A percentile compares a stretch with the other conserved stretches of the same genome.
Evolutionary conservation across 176 grass and related monocot species (phyloP).

Genomic region (Musa itinerans): DNA sequence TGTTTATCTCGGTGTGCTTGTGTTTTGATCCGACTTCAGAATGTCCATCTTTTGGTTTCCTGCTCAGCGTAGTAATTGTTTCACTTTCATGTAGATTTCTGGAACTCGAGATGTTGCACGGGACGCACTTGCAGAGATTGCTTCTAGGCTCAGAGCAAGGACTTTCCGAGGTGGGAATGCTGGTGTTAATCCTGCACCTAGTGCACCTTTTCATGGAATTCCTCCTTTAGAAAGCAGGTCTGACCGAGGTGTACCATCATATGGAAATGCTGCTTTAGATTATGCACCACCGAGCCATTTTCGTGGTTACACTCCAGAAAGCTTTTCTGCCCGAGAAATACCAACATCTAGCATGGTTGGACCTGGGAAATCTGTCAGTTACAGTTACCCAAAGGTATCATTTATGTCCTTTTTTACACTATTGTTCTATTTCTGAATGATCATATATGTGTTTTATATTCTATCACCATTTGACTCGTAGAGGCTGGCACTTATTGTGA

Average conservation of each 20-base stretch:
- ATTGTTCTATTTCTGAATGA: conserved; percentile 24
- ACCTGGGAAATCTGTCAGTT: conserved; percentile 48
- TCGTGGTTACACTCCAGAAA: conserved; percentile 28
- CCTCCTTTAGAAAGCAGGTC: conserved; percentile 29
- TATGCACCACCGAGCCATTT: conserved; percentile 28
- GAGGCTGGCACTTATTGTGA: not conserved
- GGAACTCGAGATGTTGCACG: conserved; percentile 44
- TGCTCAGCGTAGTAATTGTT: conserved; percentile 31
- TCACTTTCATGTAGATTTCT: conserved; percentile 41
- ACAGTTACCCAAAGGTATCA: conserved; percentile 54
- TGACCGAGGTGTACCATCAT: conserved; percentile 26
- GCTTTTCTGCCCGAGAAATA: conserved; percentile 23
- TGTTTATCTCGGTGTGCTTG: too few species aligned
- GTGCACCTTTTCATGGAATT: conserved; percentile 42
- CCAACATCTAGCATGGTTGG: conserved; percentile 41
- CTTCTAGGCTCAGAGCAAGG: conserved; percentile 66
- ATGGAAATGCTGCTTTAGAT: conserved; percentile 33
- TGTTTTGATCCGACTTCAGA: not conserved
- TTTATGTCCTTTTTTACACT: conserved; percentile 19
- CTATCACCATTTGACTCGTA: not conserved
- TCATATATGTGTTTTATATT: conserved; percentile 5
- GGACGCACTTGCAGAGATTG: conserved; percentile 56
- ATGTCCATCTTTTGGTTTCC: conserved; percentile 21
- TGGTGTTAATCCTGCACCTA: conserved; percentile 31
- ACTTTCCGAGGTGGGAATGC: conserved; percentile 40